A percentile compares a stretch with the other conserved stretches of the same genome.
Evolutionary conservation across 306 rosid species (phyloP).

Genomic region (Citrullus colocynthis): DNA sequence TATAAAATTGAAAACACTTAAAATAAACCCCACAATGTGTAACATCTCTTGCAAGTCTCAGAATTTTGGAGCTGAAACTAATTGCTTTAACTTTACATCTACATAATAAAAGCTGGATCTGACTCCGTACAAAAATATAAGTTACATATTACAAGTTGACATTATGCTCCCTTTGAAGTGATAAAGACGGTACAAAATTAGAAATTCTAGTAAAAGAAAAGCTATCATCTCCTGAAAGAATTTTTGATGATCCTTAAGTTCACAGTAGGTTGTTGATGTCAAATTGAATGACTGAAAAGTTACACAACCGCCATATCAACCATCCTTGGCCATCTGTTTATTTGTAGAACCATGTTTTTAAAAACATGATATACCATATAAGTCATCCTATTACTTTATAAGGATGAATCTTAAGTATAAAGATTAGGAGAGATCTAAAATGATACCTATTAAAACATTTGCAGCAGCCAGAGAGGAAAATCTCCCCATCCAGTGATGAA

Average conservation of each 20-base stretch:
- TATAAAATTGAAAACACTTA: background rate
- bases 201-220: background rate
- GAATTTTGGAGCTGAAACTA: background rate
- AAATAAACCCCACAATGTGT: background rate
- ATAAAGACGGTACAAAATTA: background rate
- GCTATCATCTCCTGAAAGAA: background rate
- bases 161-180: background rate
- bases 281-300: background rate
- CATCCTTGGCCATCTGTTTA: slow-evolving; percentile 2
- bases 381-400: background rate
- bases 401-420: background rate
- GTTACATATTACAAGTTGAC: background rate
- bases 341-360: background rate
- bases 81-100: slow-evolving; percentile 1
- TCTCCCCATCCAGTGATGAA: slow-evolving; percentile 12
- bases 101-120: background rate
- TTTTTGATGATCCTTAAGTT: background rate
- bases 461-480: background rate
- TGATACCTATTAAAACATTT: background rate
- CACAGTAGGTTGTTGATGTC: background rate
- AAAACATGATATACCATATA: background rate
- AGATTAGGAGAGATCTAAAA: background rate
- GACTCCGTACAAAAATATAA: background rate
- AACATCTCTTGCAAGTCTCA: background rate
- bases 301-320: background rate